Conservation (phyloP, 2,329 filamentous ascomycete species). For the Cytospora paraplurivora region DNA sequence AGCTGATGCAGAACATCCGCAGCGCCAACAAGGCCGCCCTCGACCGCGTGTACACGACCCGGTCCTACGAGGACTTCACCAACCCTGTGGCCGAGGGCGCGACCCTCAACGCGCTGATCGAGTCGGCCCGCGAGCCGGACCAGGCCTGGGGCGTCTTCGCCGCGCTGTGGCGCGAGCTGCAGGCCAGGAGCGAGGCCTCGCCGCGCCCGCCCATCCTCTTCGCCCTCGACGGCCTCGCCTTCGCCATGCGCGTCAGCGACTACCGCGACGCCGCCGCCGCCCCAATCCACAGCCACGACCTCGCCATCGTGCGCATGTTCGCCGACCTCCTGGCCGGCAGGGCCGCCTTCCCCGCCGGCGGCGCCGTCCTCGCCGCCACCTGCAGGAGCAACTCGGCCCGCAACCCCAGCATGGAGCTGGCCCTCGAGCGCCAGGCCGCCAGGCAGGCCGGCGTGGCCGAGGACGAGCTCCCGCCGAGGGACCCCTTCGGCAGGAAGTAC, state of each 20-base stretch:
- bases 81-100: slow-evolving; percentile 58
- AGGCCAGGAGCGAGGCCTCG: slow-evolving; percentile 43
- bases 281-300: slow-evolving; percentile 82
- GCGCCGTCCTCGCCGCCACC: slow-evolving; percentile 74
- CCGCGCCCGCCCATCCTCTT: slow-evolving; percentile 66
- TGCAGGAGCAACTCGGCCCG: slow-evolving; percentile 70
- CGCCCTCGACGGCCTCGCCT: slow-evolving; percentile 74
- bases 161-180: slow-evolving; percentile 79
- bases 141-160: slow-evolving; percentile 79
- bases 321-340: slow-evolving; percentile 68
- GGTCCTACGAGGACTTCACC: slow-evolving; percentile 47
- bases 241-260: slow-evolving; percentile 76
- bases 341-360: slow-evolving; percentile 67
- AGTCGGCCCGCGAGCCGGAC: slow-evolving; percentile 73
- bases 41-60: slow-evolving; percentile 47
- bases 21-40: slow-evolving; percentile 73
- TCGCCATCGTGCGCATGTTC: slow-evolving; percentile 76
- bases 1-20: slow-evolving; percentile 71
- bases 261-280: slow-evolving; percentile 75
- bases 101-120: slow-evolving; percentile 69
- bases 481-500: slow-evolving; percentile 59
- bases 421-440: slow-evolving; percentile 60
- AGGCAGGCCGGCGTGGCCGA: slow-evolving; percentile 39
- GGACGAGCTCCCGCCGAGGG: slow-evolving; percentile 38
- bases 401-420: slow-evolving; percentile 68